A percentile compares a stretch with the other conserved stretches of the same genome.
phyloP scores from a whole-genome alignment of 78 protist genomes.

The Bigelowiella natans region DNA sequence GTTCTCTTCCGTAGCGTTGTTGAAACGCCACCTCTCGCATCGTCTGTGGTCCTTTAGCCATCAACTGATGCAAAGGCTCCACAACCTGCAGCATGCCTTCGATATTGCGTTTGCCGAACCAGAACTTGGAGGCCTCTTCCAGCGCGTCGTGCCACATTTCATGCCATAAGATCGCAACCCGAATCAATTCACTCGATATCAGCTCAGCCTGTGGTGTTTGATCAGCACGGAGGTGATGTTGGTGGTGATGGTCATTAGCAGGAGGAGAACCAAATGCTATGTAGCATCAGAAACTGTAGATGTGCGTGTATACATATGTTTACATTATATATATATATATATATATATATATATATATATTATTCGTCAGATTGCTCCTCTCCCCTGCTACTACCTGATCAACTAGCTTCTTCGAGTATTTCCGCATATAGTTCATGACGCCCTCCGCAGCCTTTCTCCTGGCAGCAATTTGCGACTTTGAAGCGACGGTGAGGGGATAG shows the following conservation, averaged over 20 bases:
- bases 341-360: neutral
- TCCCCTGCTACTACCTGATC: slow-evolving; percentile 33
- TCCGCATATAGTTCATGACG: slow-evolving; percentile 49
- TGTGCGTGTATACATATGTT: neutral
- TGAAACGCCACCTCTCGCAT: slow-evolving; percentile 72
- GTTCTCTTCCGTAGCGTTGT: slow-evolving; percentile 1
- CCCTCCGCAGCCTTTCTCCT: slow-evolving; percentile 36
- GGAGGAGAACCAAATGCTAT: too few relatives aligned
- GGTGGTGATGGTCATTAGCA: too few relatives aligned
- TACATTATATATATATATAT: neutral
- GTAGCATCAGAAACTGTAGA: too few relatives aligned
- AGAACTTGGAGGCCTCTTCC: slow-evolving; percentile 85
- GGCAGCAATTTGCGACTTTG: neutral
- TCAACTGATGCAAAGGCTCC: slow-evolving; percentile 72
- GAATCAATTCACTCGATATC: slow-evolving; percentile 82
- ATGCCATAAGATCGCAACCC: slow-evolving; percentile 92
- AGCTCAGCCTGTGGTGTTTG: slow-evolving; percentile 63
- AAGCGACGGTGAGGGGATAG: slow-evolving; percentile 92
- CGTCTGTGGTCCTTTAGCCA: slow-evolving; percentile 74
- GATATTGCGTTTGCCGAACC: slow-evolving; percentile 71
- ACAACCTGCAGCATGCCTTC: slow-evolving; percentile 75
- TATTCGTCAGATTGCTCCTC: neutral
- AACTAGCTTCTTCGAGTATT: slow-evolving; percentile 45
- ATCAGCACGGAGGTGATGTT: too few relatives aligned
- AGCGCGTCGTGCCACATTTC: slow-evolving; percentile 95